Evolutionary conservation across 768 basidiomycete genomes (phyloP).

Genomic region (Leccinum incarnatum): DNA sequence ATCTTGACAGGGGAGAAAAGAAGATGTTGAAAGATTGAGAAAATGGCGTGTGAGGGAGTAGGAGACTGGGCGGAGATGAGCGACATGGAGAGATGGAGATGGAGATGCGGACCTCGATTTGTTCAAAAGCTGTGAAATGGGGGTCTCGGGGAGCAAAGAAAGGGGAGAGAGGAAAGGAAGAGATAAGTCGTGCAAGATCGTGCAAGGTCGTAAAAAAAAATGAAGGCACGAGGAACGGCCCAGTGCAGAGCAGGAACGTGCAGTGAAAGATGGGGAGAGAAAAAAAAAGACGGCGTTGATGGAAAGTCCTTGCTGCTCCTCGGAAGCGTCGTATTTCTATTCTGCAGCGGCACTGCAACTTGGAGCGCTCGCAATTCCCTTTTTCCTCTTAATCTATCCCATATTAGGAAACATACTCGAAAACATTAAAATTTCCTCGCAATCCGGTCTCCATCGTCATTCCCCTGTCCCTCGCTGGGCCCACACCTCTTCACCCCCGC

Average conservation of each 20-base stretch:
- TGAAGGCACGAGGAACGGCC: slow-evolving; percentile 33
- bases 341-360: slow-evolving; percentile 25
- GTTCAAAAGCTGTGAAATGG: slow-evolving; percentile 32
- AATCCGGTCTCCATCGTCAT: neutral
- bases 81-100: slow-evolving; percentile 15
- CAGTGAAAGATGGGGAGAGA: slow-evolving; percentile 23
- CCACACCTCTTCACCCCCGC: neutral
- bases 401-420: slow-evolving; percentile 1
- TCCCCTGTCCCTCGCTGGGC: neutral
- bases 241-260: slow-evolving; percentile 25
- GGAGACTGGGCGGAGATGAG: slow-evolving; percentile 21
- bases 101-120: slow-evolving; percentile 29
- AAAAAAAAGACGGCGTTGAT: slow-evolving; percentile 34
- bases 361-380: neutral
- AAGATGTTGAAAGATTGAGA: slow-evolving; percentile 26
- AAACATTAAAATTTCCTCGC: slow-evolving; percentile 3
- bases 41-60: slow-evolving; percentile 21
- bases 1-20: slow-evolving; percentile 18
- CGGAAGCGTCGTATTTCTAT: slow-evolving; percentile 35
- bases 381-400: slow-evolving; percentile 20
- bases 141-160: slow-evolving; percentile 33
- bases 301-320: slow-evolving; percentile 29
- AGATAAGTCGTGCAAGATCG: slow-evolving; percentile 65
- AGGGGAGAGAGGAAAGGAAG: slow-evolving; percentile 35
- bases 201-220: slow-evolving; percentile 56